Percentiles rank a stretch among this genome's conserved stretches.
Conservation (phyloP, 177 flowering plant genomes). For the Vitis hybrid region DNA sequence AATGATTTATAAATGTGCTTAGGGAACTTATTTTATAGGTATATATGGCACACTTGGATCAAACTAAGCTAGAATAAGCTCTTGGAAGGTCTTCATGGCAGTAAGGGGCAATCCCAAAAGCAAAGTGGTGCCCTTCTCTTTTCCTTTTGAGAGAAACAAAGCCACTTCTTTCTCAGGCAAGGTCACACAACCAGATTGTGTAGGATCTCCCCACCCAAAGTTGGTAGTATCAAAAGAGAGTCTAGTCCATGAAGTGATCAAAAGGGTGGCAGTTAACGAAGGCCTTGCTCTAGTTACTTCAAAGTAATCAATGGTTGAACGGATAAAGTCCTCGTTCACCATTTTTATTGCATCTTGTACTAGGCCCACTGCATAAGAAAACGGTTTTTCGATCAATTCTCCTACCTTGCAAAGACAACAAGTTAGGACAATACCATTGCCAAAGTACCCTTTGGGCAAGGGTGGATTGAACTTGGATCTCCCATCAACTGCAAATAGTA, state of each 20-base stretch:
- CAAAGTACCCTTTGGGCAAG: slow-evolving; percentile 56
- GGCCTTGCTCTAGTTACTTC: slow-evolving; percentile 64
- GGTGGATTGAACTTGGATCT: slow-evolving; percentile 56
- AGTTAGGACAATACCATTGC: slow-evolving; percentile 66
- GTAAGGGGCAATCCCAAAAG: slow-evolving; percentile 66
- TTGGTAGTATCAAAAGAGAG: slow-evolving; percentile 53
- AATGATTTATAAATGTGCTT: too few species aligned
- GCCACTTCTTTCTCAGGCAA: slow-evolving; percentile 70
- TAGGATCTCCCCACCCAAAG: slow-evolving; percentile 80
- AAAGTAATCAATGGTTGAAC: slow-evolving; percentile 72
- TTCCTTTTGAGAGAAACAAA: slow-evolving; percentile 60
- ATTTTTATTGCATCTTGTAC: slow-evolving; percentile 52
- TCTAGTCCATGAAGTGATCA: slow-evolving; percentile 70
- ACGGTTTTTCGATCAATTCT: slow-evolving; percentile 44
- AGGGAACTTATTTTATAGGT: too few species aligned
- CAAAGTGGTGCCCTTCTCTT: slow-evolving; percentile 58
- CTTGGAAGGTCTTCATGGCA: slow-evolving; percentile 57
- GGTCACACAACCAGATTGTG: slow-evolving; percentile 55
- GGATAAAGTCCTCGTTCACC: slow-evolving; percentile 60
- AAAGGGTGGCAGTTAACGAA: slow-evolving; percentile 54
- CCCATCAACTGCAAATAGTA: slow-evolving; percentile 74
- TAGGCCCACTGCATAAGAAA: slow-evolving; percentile 43
- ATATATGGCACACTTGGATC: too few species aligned
- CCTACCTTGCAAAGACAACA: slow-evolving; percentile 48
- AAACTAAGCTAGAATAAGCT: slow-evolving; percentile 21